Conservation (phyloP, 768 basidiomycete species). For the Tylopilus cervinicoccineus region DNA sequence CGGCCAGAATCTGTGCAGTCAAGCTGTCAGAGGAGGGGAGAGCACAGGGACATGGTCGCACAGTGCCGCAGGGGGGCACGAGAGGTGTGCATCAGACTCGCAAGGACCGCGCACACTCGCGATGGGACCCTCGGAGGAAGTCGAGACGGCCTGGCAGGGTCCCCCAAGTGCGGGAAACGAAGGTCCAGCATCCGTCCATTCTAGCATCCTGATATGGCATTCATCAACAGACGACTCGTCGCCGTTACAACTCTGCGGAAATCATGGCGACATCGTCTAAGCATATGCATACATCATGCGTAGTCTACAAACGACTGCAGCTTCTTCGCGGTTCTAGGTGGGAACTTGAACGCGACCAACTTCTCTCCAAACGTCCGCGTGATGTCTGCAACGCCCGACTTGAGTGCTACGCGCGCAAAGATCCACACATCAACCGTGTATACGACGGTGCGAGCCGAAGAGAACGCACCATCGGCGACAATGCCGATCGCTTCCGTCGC, state of each 20-base stretch:
- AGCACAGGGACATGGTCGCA: too few species aligned
- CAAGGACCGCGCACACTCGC: too few species aligned
- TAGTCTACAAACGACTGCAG: constrained; percentile 72
- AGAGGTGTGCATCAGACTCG: too few species aligned
- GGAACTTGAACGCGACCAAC: constrained; percentile 73
- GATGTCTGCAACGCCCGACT: constrained; percentile 62
- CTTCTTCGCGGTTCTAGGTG: constrained; percentile 61
- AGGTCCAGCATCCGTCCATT: not conserved
- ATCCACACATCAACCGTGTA: not conserved
- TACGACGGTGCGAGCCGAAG: not conserved
- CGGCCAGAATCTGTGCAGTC: too few species aligned
- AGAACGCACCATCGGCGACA: constrained; percentile 53
- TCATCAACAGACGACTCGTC: too few species aligned
- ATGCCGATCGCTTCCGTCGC: constrained; percentile 52
- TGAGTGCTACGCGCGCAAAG: constrained; percentile 41
- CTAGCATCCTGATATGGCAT: not conserved
- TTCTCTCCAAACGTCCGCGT: constrained; percentile 72
- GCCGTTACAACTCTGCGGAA: not conserved
- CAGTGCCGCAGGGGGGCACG: too few species aligned
- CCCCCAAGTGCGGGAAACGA: not conserved
- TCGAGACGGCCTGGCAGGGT: too few species aligned
- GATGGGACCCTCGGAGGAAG: too few species aligned
- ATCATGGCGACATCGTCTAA: not conserved
- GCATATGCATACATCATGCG: constrained; percentile 21
- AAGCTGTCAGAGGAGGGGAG: too few species aligned